phyloP scores from a whole-genome alignment of 352 stramenopile species.

The Globisporangium irregulare region DNA sequence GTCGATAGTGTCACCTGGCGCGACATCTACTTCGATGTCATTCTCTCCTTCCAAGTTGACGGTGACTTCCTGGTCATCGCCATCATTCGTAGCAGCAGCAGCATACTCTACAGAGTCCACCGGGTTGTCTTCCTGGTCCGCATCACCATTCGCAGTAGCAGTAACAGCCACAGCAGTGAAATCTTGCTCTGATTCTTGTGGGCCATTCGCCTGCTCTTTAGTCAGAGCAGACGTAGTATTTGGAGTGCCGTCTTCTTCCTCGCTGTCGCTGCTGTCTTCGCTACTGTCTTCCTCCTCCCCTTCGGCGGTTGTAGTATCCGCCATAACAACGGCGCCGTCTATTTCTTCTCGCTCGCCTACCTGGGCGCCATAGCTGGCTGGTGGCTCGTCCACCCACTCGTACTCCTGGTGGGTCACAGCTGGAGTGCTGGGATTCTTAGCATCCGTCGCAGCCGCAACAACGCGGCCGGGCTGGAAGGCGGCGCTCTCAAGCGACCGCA shows the following conservation, averaged over 20 bases:
- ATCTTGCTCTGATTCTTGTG: not conserved
- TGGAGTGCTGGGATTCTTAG: not conserved
- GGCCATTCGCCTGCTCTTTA: not conserved
- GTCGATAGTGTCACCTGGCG: not conserved
- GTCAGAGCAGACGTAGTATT: not conserved
- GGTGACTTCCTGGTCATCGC: not conserved
- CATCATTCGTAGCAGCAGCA: not conserved
- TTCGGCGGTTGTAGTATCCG: not conserved
- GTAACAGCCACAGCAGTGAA: not conserved
- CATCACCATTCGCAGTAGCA: not conserved
- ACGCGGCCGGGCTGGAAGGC: not conserved
- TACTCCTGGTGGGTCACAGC: not conserved
- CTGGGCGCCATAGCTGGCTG: not conserved
- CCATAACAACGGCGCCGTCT: not conserved
- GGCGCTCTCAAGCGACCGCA: not conserved
- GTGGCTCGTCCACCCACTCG: not conserved
- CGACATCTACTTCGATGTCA: not conserved
- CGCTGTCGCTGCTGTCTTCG: not conserved
- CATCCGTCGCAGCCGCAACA: not conserved
- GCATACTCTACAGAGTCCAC: not conserved
- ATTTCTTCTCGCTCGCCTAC: not conserved
- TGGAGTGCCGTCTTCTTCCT: not conserved
- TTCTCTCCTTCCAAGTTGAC: not conserved
- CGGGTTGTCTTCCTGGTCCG: not conserved
- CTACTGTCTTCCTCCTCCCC: not conserved